A percentile compares a stretch with the other conserved stretches of the same genome.
Evolutionary conservation across 2,329 filamentous ascomycete species (phyloP).

Genomic region (Clonostachys chloroleuca): DNA sequence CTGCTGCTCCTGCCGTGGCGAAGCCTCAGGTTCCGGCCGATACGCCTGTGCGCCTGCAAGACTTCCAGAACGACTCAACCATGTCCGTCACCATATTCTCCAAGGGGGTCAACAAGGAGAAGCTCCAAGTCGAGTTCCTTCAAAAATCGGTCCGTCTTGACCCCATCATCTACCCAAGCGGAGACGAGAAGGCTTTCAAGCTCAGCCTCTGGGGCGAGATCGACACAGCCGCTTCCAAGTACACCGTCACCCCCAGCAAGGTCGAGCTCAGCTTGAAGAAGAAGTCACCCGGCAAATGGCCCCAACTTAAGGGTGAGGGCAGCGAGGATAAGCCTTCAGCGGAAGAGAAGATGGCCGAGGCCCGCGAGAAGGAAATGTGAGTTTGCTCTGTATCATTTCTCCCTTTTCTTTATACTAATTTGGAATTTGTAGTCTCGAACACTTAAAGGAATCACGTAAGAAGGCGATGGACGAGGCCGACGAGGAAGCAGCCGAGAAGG

Average conservation of each 20-base stretch:
- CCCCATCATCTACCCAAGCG: constrained; percentile 26
- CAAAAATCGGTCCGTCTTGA: constrained; percentile 16
- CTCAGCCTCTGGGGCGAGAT: constrained; percentile 63
- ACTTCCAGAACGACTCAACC: constrained; percentile 25
- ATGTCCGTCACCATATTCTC: constrained; percentile 35
- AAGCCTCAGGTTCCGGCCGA: constrained; percentile 6
- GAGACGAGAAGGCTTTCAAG: constrained; percentile 58
- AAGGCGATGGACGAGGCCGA: no score
- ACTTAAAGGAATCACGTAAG: no score
- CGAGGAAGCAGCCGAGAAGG: no score
- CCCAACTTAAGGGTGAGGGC: constrained; percentile 15
- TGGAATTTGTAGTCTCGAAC: no score
- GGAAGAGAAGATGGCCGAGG: background rate
- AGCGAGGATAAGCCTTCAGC: constrained; percentile 1
- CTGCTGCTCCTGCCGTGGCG: background rate
- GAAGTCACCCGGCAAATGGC: constrained; percentile 64
- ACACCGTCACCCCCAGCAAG: constrained; percentile 69
- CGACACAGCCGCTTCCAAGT: constrained; percentile 54
- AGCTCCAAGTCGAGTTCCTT: constrained; percentile 28
- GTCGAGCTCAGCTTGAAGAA: constrained; percentile 75
- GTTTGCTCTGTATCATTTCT: background rate
- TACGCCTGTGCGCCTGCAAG: constrained; percentile 15
- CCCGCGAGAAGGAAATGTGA: constrained; percentile 11
- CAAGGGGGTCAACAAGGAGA: constrained; percentile 33
- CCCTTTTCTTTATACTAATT: background rate